Evolutionary conservation across 2,329 filamentous ascomycete genomes (phyloP).

Genomic region (Colletotrichum chlorophyti): DNA sequence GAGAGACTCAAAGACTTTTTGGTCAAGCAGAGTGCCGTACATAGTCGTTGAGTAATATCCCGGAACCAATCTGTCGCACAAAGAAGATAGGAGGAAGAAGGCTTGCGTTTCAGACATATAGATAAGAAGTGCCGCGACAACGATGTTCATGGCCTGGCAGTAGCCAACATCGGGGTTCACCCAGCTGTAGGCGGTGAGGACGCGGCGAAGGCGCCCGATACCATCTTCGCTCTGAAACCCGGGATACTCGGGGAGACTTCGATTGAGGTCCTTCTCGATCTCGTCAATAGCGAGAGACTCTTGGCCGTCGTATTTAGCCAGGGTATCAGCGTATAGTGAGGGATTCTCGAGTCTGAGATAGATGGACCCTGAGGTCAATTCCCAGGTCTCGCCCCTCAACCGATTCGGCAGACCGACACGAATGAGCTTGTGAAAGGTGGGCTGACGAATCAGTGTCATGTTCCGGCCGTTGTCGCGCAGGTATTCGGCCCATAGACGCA

Average conservation of each 20-base stretch:
- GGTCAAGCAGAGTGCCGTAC: slow-evolving; percentile 96
- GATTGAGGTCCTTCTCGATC: slow-evolving; percentile 97
- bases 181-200: slow-evolving; percentile 98
- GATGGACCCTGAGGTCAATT: slow-evolving; percentile 89
- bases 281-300: slow-evolving; percentile 97
- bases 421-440: slow-evolving; percentile 97
- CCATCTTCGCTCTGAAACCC: slow-evolving; percentile 97
- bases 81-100: slow-evolving; percentile 88
- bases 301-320: slow-evolving; percentile 81
- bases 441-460: slow-evolving; percentile 88
- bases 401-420: slow-evolving; percentile 94
- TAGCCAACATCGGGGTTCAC: slow-evolving; percentile 95
- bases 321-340: slow-evolving; percentile 81
- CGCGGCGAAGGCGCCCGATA: slow-evolving; percentile 85
- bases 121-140: slow-evolving; percentile 95
- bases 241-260: slow-evolving; percentile 94
- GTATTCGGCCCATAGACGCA: slow-evolving; percentile 97
- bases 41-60: slow-evolving; percentile 99
- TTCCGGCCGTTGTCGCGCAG: slow-evolving; percentile 94
- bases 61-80: slow-evolving; percentile 91
- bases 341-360: slow-evolving; percentile 89
- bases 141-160: slow-evolving; percentile 99
- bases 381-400: slow-evolving; percentile 93
- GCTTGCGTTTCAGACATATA: slow-evolving; percentile 98
- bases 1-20: slow-evolving; percentile 95